Percentiles rank a stretch among this genome's conserved stretches.
Evolutionary conservation across 345 rosid genomes (phyloP).

Genomic region (Arabidopsis arenosa): DNA sequence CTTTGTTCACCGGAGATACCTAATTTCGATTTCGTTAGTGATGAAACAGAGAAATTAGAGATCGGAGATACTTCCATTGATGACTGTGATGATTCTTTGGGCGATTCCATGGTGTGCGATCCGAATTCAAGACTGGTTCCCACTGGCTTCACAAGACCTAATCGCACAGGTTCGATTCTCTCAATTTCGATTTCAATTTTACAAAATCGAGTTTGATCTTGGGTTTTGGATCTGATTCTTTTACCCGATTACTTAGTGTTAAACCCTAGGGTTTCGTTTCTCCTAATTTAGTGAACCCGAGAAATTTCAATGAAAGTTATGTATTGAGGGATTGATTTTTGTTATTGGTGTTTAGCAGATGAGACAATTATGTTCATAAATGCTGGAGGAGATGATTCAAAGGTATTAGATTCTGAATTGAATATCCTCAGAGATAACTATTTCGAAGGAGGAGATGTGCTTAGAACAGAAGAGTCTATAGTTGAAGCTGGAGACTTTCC

Average conservation of each 20-base stretch:
- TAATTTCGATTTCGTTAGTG: conserved; percentile 47
- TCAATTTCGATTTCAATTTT: conserved; percentile 15
- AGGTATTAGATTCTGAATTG: conserved; percentile 52
- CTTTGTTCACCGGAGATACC: conserved; percentile 36
- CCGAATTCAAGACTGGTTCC: conserved; percentile 65
- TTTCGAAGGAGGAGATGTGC: conserved; percentile 78
- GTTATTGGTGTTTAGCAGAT: conserved; percentile 51
- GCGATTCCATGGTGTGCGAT: conserved; percentile 78
- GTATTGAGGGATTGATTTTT: not conserved
- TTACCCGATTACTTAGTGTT: not conserved
- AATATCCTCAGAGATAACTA: conserved; percentile 56
- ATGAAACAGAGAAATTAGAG: conserved; percentile 45
- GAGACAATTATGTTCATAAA: conserved; percentile 72
- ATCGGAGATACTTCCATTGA: conserved; percentile 46
- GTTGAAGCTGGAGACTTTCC: conserved; percentile 83
- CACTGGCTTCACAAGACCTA: conserved; percentile 58
- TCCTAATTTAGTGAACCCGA: not conserved
- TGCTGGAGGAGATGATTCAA: conserved; percentile 67
- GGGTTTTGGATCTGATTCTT: not conserved
- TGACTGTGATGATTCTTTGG: conserved; percentile 49
- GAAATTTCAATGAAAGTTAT: not conserved
- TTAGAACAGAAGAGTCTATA: conserved; percentile 72
- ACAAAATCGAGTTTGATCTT: not conserved
- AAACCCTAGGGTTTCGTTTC: conserved; percentile 13
- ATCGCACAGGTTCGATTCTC: conserved; percentile 54